Evolutionary conservation across 768 basidiomycete genomes (phyloP), one percentile per base, ranked within the genome.

Genomic region (Neoboletus magnificus): DNA sequence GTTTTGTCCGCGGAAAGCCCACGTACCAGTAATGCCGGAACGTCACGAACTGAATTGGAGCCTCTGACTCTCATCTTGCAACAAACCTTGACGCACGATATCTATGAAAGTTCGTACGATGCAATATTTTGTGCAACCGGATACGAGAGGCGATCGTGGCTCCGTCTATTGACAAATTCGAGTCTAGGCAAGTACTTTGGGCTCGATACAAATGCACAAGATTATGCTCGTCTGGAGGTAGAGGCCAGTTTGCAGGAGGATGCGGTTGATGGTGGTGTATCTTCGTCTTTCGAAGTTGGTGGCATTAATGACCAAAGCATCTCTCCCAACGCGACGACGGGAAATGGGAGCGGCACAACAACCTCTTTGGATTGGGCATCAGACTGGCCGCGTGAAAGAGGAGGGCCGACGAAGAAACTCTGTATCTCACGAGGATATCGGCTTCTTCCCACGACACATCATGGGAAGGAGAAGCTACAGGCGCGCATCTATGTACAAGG

Each of bases 61-160:
- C 30, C 52, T 5, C 66, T 62, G 3, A 54, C 74, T 13, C 63
- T 79, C 41, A 62, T 59, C 22, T 60, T 73, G 33, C 72, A 74
- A 62, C 72, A 78, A 61, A 58, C 73, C 10, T 64, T 77, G 45
- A 72, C 69, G n/a, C 68, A 66, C 12, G 62, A 69, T 15, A 60
- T 69, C 52, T 58, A 63, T 13, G 66, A 72, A 44, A 54, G 61
- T 35, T 63, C 63, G 25, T 83, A 82, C 65, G 79, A 82, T 61
- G 72, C 66, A 27, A 64, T 83, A 61, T 64, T 83, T 49, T 81
- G 77, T 63, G 81, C 79, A 2, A 82, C 82, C 12, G 82, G 81
- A 13, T 83, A 82, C 62, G 75, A 80, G 54, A 74, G 80, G 27
- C 69, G 73, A n/a, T 68, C 71, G 0, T 82, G 80, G 80, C 58